Percentiles rank a stretch among this genome's conserved stretches.
Conservation (phyloP, 2,329 filamentous ascomycete genomes). For the Kalmusia sp. region DNA sequence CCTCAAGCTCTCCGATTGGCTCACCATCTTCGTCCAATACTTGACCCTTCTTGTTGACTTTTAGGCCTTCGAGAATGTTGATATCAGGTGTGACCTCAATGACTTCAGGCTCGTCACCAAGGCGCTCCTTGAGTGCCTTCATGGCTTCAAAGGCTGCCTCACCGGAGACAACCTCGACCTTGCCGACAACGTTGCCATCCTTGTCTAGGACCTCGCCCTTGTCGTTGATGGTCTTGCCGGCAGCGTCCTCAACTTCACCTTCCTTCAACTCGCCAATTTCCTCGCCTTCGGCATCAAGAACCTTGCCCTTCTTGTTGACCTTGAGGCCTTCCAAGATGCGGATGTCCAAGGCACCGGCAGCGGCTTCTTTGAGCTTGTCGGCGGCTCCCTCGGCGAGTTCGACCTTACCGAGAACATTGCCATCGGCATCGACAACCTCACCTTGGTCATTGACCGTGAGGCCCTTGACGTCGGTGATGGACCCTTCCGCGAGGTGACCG, state of each 20-base stretch:
- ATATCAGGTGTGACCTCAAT: constrained; percentile 52
- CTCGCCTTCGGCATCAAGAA: constrained; percentile 59
- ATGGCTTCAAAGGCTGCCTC: constrained; percentile 60
- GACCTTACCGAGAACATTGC: constrained; percentile 59
- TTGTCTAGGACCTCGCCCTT: constrained; percentile 60
- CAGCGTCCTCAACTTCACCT: constrained; percentile 52
- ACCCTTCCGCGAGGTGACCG: constrained; percentile 55
- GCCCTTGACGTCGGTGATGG: constrained; percentile 55
- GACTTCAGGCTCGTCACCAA: constrained; percentile 55
- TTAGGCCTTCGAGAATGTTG: constrained; percentile 58
- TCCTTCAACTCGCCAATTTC: constrained; percentile 59
- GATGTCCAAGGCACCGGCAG: constrained; percentile 50
- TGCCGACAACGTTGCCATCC: constrained; percentile 57
- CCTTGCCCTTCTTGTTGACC: constrained; percentile 65
- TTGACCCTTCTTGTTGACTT: constrained; percentile 66
- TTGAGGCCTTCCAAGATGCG: constrained; percentile 60
- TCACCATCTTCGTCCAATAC: constrained; percentile 62
- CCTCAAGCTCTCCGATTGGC: constrained; percentile 59
- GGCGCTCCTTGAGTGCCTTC: constrained; percentile 53
- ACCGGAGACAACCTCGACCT: constrained; percentile 56
- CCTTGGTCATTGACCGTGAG: constrained; percentile 60
- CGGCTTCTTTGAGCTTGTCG: constrained; percentile 54
- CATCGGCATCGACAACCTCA: constrained; percentile 58
- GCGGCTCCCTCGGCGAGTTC: constrained; percentile 58
- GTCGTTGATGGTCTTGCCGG: constrained; percentile 58